A percentile compares a stretch with the other conserved stretches of the same genome.
These are phyloP conservation scores for Gamarada debralockiae DNA, from an alignment of 495 filamentous ascomycete genomes.

Conservation along the genomic window DNA sequence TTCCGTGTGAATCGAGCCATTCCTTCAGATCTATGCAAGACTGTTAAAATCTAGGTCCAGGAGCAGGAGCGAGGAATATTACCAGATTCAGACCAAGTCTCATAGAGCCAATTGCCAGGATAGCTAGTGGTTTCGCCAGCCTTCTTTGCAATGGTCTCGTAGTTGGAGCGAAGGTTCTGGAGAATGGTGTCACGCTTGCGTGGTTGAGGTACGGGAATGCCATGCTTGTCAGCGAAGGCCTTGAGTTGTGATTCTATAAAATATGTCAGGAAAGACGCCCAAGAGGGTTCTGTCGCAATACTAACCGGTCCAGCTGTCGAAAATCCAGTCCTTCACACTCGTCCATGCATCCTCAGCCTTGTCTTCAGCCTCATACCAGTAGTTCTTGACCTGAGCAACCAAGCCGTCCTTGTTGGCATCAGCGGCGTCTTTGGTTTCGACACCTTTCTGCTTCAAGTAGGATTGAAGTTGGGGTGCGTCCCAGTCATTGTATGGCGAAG, in stretches of 20 bases:
- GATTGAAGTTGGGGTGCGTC: conserved; percentile 57
- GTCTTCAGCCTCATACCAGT: conserved; percentile 75
- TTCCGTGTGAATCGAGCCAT: conserved; percentile 87
- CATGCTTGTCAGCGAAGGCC: conserved; percentile 84
- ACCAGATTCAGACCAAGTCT: conserved; percentile 72
- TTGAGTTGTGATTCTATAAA: conserved; percentile 73
- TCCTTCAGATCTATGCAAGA: conserved; percentile 42
- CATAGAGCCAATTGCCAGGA: conserved; percentile 95
- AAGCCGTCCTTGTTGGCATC: conserved; percentile 63
- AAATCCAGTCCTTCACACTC: conserved; percentile 84
- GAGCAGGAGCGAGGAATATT: conserved; percentile 45
- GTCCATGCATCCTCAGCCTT: conserved; percentile 64
- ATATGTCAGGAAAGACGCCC: conserved; percentile 1
- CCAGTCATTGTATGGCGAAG: conserved; percentile 68
- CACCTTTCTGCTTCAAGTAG: conserved; percentile 65
- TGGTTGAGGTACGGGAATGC: conserved; percentile 77
- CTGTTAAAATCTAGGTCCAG: conserved; percentile 27
- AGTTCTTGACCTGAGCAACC: conserved; percentile 60
- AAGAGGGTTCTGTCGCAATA: background rate
- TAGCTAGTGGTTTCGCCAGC: conserved; percentile 75
- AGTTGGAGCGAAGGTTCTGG: conserved; percentile 72
- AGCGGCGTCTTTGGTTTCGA: conserved; percentile 59
- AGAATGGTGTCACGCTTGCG: conserved; percentile 81
- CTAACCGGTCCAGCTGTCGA: conserved; percentile 72
- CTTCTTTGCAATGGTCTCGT: conserved; percentile 78